Conservation (phyloP, 306 rosid species). For the Cicer arietinum region DNA sequence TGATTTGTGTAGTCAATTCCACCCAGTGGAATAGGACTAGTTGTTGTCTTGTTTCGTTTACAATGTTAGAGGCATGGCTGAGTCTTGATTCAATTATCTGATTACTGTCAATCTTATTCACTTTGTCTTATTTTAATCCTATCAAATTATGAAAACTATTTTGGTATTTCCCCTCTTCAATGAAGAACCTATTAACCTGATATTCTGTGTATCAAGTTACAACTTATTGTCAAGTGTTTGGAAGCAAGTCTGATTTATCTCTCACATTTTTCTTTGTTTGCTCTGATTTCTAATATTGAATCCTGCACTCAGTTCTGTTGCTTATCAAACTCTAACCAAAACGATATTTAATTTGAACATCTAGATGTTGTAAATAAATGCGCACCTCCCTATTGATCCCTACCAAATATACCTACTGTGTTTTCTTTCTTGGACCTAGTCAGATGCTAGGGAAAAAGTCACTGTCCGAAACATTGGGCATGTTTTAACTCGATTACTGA, state of each 20-base stretch:
- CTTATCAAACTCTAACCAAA: conserved; percentile 14
- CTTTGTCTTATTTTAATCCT: background rate
- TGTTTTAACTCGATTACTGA: conserved; percentile 24
- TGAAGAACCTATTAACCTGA: background rate
- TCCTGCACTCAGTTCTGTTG: background rate
- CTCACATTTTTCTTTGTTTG: background rate
- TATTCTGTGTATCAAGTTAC: background rate
- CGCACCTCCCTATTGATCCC: background rate
- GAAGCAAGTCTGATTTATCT: conserved; percentile 24
- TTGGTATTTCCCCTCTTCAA: background rate
- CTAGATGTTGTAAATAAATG: conserved; percentile 25
- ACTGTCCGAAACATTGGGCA: background rate
- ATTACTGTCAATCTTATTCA: background rate
- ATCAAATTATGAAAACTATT: background rate
- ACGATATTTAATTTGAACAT: conserved; percentile 7
- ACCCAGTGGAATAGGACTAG: background rate
- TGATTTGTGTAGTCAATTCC: background rate
- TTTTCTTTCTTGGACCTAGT: conserved; percentile 24
- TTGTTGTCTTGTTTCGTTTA: background rate
- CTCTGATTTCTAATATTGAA: conserved; percentile 33
- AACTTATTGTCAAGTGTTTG: conserved; percentile 1
- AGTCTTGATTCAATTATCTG: background rate
- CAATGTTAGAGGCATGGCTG: background rate
- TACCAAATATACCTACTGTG: conserved; percentile 11
- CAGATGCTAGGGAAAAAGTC: conserved; percentile 20